Conservation (phyloP, 1,284 basidiomycete species). For the Caloboletus firmus region DNA sequence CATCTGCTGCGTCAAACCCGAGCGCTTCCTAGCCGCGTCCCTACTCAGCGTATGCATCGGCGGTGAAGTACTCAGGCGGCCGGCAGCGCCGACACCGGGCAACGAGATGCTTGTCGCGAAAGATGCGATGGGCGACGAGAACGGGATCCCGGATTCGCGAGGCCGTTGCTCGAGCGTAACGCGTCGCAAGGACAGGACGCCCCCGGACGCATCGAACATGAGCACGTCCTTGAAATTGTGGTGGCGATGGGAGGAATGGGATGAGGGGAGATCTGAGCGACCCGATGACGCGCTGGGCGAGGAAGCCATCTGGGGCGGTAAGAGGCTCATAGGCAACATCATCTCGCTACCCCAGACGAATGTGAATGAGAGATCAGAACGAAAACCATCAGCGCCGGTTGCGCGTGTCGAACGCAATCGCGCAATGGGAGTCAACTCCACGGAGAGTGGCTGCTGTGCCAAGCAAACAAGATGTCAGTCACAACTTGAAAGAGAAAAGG, state of each 20-base stretch:
- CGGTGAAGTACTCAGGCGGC: slow-evolving; percentile 31
- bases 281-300: slow-evolving; percentile 35
- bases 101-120: slow-evolving; percentile 46
- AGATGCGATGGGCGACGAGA: slow-evolving; percentile 37
- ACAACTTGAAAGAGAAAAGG: neutral
- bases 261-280: slow-evolving; percentile 39
- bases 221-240: slow-evolving; percentile 62
- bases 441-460: slow-evolving; percentile 50
- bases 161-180: slow-evolving; percentile 46
- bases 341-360: slow-evolving; percentile 47
- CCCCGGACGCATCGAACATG: slow-evolving; percentile 62
- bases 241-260: slow-evolving; percentile 35
- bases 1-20: slow-evolving; percentile 37
- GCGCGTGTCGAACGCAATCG: slow-evolving; percentile 49
- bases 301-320: slow-evolving; percentile 36
- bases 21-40: slow-evolving; percentile 23
- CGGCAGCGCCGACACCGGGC: slow-evolving; percentile 41
- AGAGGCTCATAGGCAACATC: slow-evolving; percentile 41
- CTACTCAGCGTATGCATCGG: slow-evolving; percentile 5
- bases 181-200: slow-evolving; percentile 55
- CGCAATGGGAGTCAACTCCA: slow-evolving; percentile 56
- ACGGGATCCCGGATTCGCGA: slow-evolving; percentile 32
- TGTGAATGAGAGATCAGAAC: slow-evolving; percentile 52
- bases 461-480: slow-evolving; percentile 4
- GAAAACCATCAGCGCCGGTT: slow-evolving; percentile 34